Conservation (phyloP, 2,329 filamentous ascomycete genomes). For the Cercospora berteroae region DNA sequence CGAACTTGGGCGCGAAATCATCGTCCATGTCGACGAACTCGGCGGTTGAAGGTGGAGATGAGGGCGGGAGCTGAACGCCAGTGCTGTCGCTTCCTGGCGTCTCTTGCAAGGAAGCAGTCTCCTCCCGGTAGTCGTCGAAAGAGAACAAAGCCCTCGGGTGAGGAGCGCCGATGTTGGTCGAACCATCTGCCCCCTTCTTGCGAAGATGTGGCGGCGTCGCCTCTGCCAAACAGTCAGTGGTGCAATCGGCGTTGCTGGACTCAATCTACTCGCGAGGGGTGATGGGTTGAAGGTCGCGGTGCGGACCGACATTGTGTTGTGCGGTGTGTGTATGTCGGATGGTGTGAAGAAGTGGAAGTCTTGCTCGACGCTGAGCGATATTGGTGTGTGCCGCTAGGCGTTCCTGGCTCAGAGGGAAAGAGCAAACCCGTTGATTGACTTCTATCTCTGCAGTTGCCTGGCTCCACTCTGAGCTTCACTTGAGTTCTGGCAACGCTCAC, state of each 20-base stretch:
- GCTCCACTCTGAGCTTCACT: slow-evolving; percentile 1
- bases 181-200: background rate
- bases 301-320: background rate
- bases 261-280: background rate
- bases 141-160: background rate
- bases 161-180: background rate
- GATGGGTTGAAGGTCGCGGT: background rate
- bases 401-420: background rate
- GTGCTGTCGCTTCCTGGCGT: background rate
- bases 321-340: background rate
- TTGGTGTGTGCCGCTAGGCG: background rate
- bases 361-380: background rate
- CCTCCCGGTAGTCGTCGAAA: background rate
- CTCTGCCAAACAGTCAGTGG: background rate
- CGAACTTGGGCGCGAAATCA: background rate
- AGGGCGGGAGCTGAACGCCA: background rate
- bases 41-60: background rate
- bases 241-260: background rate
- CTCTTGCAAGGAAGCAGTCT: background rate
- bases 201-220: slow-evolving; percentile 5
- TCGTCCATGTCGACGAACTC: background rate
- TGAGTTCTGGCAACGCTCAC: background rate
- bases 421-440: background rate
- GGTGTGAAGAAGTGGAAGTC: background rate
- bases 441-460: background rate